Evolutionary conservation across 495 filamentous ascomycete genomes (phyloP).

Genomic region (Sabuloglossum arenarium): DNA sequence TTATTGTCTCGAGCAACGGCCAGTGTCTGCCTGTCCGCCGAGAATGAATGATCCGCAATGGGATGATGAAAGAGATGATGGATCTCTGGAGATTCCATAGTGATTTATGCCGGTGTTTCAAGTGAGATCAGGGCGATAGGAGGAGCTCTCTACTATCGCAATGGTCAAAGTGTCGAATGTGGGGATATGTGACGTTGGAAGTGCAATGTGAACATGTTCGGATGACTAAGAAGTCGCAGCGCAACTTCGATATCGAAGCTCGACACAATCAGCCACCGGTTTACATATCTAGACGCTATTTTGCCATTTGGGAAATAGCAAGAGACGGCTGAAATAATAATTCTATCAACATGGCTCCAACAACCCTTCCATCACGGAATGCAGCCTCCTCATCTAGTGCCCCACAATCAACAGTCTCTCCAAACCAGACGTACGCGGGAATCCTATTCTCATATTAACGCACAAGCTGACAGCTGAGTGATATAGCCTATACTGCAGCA

Average conservation of each 20-base stretch:
- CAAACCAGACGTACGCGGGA: conserved; percentile 46
- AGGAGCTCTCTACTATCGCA: conserved; percentile 98
- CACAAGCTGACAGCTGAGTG: not conserved
- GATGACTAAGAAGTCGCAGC: not conserved
- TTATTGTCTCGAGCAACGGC: conserved; percentile 80
- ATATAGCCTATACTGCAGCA: conserved; percentile 61
- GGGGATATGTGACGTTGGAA: not conserved
- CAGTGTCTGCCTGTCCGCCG: conserved; percentile 67
- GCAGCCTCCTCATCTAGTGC: conserved; percentile 17
- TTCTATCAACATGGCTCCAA: conserved; percentile 3
- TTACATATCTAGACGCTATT: not conserved
- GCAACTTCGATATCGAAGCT: not conserved
- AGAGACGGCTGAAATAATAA: not conserved
- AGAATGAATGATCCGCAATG: conserved; percentile 96
- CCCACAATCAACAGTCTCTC: conserved; percentile 14
- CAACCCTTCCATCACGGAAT: conserved; percentile 15
- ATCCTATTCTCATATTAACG: not conserved
- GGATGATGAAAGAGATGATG: conserved; percentile 94
- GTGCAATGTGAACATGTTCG: not conserved
- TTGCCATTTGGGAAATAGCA: not conserved
- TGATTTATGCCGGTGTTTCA: conserved; percentile 7
- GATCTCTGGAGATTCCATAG: conserved; percentile 70
- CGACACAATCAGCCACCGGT: not conserved
- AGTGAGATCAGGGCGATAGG: conserved; percentile 43
- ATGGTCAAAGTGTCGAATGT: conserved; percentile 7